These are phyloP conservation scores for Casuarina glauca DNA, from an alignment of 306 rosid species.

Conservation along the genomic window DNA sequence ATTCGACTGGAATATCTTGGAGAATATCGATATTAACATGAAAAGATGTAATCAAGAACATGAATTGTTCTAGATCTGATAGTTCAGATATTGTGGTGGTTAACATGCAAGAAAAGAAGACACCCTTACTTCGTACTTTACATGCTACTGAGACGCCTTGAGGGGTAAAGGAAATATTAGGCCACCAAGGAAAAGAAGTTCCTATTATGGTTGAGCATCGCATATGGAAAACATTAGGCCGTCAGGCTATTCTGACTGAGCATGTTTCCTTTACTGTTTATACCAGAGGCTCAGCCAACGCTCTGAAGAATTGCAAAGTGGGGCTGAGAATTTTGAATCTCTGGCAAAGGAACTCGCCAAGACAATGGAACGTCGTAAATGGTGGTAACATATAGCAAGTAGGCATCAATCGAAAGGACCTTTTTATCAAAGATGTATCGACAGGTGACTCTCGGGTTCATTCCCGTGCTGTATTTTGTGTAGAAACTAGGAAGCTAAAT, in stretches of 20 bases:
- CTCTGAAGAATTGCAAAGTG: conserved; percentile 67
- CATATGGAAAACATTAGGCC: background rate
- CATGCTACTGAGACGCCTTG: background rate
- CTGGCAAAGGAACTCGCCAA: conserved; percentile 75
- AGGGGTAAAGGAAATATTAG: background rate
- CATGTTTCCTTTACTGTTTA: conserved; percentile 20
- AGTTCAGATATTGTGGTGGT: background rate
- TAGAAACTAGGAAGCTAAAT: background rate
- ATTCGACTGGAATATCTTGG: background rate
- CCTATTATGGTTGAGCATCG: background rate
- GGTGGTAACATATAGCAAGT: conserved; percentile 75
- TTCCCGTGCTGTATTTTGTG: background rate
- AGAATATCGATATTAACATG: background rate
- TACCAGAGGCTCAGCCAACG: conserved; percentile 57
- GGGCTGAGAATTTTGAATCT: conserved; percentile 81
- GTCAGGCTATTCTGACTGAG: conserved; percentile 8
- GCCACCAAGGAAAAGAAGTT: no score
- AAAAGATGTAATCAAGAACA: background rate
- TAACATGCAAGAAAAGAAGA: background rate
- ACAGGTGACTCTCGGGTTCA: background rate
- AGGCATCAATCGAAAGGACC: conserved; percentile 23
- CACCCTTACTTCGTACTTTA: background rate
- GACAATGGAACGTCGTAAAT: conserved; percentile 84
- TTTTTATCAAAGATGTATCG: background rate
- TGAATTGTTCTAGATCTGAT: background rate